These are phyloP conservation scores for Tanozyma kutaoensis DNA, from an alignment of 805 yeast species.

Conservation along the genomic window DNA sequence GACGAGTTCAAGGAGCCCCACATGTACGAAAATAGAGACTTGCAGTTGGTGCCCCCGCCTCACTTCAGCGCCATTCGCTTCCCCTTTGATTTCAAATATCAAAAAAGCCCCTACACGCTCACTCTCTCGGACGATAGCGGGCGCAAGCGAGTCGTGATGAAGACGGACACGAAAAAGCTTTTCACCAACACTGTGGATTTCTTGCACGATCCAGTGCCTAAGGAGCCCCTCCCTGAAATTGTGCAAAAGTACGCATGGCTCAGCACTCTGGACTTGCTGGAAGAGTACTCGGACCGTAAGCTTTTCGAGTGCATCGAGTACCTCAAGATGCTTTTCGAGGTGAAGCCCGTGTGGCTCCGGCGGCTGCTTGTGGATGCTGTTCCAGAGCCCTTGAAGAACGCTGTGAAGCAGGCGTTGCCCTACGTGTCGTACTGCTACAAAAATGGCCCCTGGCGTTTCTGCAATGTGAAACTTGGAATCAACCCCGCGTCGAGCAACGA, in stretches of 20 bases:
- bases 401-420: conserved; percentile 66
- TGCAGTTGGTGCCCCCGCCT: conserved; percentile 78
- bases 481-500: conserved; percentile 51
- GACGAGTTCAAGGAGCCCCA: conserved; percentile 13
- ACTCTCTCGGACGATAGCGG: conserved; percentile 45
- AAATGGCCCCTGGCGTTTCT: conserved; percentile 92
- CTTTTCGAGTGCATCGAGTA: conserved; percentile 31
- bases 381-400: conserved; percentile 30
- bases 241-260: conserved; percentile 19
- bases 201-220: conserved; percentile 31
- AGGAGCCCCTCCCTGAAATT: conserved; percentile 35
- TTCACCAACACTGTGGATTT: conserved; percentile 41
- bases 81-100: conserved; percentile 69
- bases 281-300: conserved; percentile 16
- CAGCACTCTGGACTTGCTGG: conserved; percentile 17
- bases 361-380: conserved; percentile 50
- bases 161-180: conserved; percentile 33
- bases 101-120: conserved; percentile 49
- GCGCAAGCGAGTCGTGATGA: conserved; percentile 35
- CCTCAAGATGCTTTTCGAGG: conserved; percentile 37
- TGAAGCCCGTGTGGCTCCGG: conserved; percentile 79
- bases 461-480: conserved; percentile 65
- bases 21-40: conserved; percentile 20
- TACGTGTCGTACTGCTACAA: conserved; percentile 70
- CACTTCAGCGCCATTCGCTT: conserved; percentile 61